These are phyloP conservation scores for Xylariaceae sp. DNA, from an alignment of 2,329 filamentous ascomycete genomes.

Conservation along the genomic window DNA sequence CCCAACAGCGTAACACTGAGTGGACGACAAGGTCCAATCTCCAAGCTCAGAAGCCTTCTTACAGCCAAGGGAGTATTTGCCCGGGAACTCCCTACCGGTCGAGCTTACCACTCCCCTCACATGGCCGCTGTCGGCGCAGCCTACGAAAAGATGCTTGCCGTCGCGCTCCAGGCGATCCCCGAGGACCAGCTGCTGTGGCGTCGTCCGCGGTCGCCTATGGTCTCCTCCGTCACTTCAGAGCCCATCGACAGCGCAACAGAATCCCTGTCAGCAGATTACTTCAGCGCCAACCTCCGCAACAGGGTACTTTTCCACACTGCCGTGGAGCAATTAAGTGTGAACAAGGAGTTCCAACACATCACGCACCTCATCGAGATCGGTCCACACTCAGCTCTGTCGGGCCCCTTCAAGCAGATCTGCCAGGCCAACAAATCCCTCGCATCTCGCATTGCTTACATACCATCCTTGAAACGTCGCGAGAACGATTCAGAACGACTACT, in stretches of 20 bases:
- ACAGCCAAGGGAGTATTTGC: constrained; percentile 43
- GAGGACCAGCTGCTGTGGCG: constrained; percentile 18
- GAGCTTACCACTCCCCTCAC: constrained; percentile 38
- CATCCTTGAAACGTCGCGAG: constrained; percentile 22
- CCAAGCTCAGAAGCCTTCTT: constrained; percentile 36
- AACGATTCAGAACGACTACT: constrained; percentile 23
- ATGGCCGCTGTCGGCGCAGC: constrained; percentile 38
- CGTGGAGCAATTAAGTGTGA: constrained; percentile 34
- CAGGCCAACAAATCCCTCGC: constrained; percentile 17
- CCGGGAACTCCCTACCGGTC: constrained; percentile 39
- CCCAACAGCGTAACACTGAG: constrained; percentile 43
- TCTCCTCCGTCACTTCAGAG: constrained; percentile 25
- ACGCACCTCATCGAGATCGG: constrained; percentile 28
- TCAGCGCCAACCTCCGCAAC: constrained; percentile 25
- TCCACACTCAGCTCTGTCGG: constrained; percentile 31
- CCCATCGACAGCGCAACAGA: constrained; percentile 1
- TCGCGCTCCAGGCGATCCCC: constrained; percentile 11
- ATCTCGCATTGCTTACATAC: constrained; percentile 17
- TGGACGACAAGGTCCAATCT: constrained; percentile 40
- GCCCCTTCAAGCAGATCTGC: constrained; percentile 36
- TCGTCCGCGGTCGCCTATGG: constrained; percentile 14
- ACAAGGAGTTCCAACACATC: constrained; percentile 25
- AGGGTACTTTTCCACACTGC: constrained; percentile 32
- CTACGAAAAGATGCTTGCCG: constrained; percentile 17
- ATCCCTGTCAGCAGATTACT: constrained; percentile 21